These are phyloP conservation scores for Amanita molliuscula DNA, from an alignment of 768 basidiomycete genomes.

Conservation along the genomic window DNA sequence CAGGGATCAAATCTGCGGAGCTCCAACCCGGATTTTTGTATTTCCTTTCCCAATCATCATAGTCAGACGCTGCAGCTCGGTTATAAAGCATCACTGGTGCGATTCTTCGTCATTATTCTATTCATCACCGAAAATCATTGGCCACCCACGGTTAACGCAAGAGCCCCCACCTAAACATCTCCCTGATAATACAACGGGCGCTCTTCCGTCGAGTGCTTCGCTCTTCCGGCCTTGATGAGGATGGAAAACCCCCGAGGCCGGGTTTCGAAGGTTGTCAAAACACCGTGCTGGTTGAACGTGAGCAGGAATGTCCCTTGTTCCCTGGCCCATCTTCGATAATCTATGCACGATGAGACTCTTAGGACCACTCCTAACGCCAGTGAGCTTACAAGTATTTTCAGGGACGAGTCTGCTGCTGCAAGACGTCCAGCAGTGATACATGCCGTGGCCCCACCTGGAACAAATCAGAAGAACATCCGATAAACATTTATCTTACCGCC, in stretches of 20 bases:
- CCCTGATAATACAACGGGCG: slow-evolving; percentile 31
- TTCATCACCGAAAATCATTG: background rate
- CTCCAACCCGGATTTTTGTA: slow-evolving; percentile 54
- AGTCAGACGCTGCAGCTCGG: slow-evolving; percentile 52
- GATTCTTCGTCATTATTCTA: background rate
- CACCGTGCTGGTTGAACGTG: slow-evolving; percentile 49
- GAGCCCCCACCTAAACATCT: slow-evolving; percentile 55
- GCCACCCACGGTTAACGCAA: slow-evolving; percentile 41
- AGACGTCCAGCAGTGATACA: slow-evolving; percentile 50
- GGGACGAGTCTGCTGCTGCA: slow-evolving; percentile 35
- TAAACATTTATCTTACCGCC: slow-evolving; percentile 29
- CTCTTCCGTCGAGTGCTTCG: slow-evolving; percentile 31
- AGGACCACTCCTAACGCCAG: background rate
- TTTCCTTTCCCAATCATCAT: slow-evolving; percentile 48
- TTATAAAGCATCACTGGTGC: slow-evolving; percentile 25
- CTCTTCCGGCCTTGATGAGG: slow-evolving; percentile 33
- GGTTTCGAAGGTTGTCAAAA: slow-evolving; percentile 27
- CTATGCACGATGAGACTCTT: slow-evolving; percentile 12
- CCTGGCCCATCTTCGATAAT: slow-evolving; percentile 50
- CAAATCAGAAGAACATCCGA: background rate
- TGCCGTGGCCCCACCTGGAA: slow-evolving; percentile 38
- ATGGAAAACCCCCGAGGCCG: slow-evolving; percentile 29
- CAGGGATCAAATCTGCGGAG: slow-evolving; percentile 43
- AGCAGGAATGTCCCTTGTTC: slow-evolving; percentile 30
- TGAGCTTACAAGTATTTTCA: slow-evolving; percentile 41